Conservation (phyloP, 1,139 yeast species). For the Geotrichum reessii region DNA sequence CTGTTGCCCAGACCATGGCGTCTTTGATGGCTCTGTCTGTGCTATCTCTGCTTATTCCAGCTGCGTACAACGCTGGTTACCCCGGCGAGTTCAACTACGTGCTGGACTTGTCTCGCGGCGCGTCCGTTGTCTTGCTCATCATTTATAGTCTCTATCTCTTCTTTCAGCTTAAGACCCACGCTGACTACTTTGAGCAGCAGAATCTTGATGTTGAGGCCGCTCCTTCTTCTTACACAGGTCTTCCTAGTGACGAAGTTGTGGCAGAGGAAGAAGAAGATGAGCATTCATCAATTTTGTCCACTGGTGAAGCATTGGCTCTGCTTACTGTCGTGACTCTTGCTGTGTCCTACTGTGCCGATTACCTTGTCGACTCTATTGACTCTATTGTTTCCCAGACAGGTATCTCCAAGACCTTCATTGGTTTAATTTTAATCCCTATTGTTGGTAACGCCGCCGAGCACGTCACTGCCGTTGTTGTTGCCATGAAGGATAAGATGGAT, state of each 20-base stretch:
- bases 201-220: constrained; percentile 1
- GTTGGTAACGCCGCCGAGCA: constrained; percentile 99
- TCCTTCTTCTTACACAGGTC: constrained; percentile 23
- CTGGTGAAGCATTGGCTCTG: constrained; percentile 29
- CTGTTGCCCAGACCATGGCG: constrained; percentile 96
- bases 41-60: constrained; percentile 84
- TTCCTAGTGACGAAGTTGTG: constrained; percentile 21
- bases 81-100: constrained; percentile 42
- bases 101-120: constrained; percentile 78
- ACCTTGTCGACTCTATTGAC: constrained; percentile 87
- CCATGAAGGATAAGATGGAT: constrained; percentile 95
- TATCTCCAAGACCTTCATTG: constrained; percentile 88
- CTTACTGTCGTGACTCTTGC: constrained; percentile 63
- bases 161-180: constrained; percentile 88
- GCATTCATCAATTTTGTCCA: constrained; percentile 26
- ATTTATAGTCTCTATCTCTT: constrained; percentile 72
- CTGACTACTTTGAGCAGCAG: constrained; percentile 46
- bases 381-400: constrained; percentile 78
- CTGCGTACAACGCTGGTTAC: constrained; percentile 86
- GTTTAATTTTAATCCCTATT: constrained; percentile 86
- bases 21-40: constrained; percentile 88
- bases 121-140: constrained; percentile 67
- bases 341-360: constrained; percentile 92
- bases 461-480: constrained; percentile 91
- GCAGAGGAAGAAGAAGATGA: constrained; percentile 31